Conservation (phyloP, 495 filamentous ascomycete species). For the Aspergillus affinis region DNA sequence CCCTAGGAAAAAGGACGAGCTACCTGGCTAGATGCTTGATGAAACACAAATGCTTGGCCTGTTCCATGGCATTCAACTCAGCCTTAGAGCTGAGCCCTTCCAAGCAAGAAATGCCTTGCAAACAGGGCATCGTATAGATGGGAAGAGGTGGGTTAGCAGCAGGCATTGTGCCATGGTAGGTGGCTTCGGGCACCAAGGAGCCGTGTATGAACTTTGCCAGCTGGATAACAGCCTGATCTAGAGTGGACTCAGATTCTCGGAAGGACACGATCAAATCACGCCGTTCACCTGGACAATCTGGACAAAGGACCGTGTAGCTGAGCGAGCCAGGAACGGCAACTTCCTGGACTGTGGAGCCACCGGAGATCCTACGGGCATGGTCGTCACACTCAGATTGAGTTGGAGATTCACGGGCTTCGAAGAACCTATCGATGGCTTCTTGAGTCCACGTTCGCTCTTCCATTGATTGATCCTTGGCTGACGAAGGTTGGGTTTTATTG, state of each 20-base stretch:
- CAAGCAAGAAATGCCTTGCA: slow-evolving; percentile 31
- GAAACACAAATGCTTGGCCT: slow-evolving; percentile 23
- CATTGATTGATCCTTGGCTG: too few species aligned
- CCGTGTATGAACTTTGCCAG: slow-evolving; percentile 29
- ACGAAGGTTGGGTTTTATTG: too few species aligned
- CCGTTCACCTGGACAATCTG: slow-evolving; percentile 15
- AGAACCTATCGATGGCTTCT: slow-evolving; percentile 24
- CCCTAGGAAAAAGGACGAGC: not conserved
- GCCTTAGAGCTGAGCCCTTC: slow-evolving; percentile 23
- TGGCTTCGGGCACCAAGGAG: slow-evolving; percentile 25
- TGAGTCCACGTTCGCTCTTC: slow-evolving; percentile 6
- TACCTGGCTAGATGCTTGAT: slow-evolving; percentile 20
- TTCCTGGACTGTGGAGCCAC: slow-evolving; percentile 20
- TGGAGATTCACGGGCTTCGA: slow-evolving; percentile 22
- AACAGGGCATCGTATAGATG: slow-evolving; percentile 31
- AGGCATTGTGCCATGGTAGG: slow-evolving; percentile 24
- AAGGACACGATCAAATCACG: slow-evolving; percentile 27
- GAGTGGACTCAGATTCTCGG: slow-evolving; percentile 21
- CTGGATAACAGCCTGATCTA: slow-evolving; percentile 14
- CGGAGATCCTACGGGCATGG: slow-evolving; percentile 27
- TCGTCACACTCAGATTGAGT: slow-evolving; percentile 25
- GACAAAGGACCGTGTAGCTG: slow-evolving; percentile 33
- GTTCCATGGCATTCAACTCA: slow-evolving; percentile 23
- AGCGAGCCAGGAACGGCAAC: slow-evolving; percentile 28
- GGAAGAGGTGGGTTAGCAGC: slow-evolving; percentile 27